Conservation (phyloP, 441 rosid species). For the Jatropha multifida region DNA sequence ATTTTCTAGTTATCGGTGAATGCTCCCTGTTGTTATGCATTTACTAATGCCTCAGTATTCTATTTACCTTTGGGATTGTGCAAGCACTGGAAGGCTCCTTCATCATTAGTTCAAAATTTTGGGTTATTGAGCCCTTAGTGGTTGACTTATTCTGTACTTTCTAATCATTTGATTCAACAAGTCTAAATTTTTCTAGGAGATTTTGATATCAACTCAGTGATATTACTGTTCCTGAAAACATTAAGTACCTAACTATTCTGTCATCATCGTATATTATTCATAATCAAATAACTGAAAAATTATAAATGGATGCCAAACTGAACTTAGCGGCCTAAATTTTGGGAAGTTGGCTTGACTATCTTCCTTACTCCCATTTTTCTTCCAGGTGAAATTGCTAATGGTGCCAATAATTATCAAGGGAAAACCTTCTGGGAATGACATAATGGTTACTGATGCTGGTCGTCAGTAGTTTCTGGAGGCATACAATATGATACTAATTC, state of each 20-base stretch:
- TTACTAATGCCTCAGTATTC: background rate
- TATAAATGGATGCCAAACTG: background rate
- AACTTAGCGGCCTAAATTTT: background rate
- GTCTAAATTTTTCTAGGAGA: background rate
- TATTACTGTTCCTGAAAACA: background rate
- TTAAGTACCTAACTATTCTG: background rate
- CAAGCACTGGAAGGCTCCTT: background rate
- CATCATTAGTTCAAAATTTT: background rate
- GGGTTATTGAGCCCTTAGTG: background rate
- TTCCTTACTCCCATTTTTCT: background rate
- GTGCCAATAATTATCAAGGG: background rate
- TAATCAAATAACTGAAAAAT: background rate
- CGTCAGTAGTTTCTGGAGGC: constrained; percentile 18
- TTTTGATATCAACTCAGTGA: background rate
- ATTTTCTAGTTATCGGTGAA: background rate
- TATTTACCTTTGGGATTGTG: background rate
- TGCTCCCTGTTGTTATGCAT: background rate
- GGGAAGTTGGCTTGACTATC: background rate
- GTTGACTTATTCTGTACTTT: background rate
- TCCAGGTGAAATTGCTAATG: constrained; percentile 12
- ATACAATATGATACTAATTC: constrained; percentile 26
- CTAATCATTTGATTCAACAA: background rate
- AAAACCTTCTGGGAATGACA: constrained; percentile 8
- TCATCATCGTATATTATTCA: background rate
- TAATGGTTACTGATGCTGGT: constrained; percentile 16